Evolutionary conservation across 352 stramenopile species (phyloP).

Genomic region (Phytophthora constricta): DNA sequence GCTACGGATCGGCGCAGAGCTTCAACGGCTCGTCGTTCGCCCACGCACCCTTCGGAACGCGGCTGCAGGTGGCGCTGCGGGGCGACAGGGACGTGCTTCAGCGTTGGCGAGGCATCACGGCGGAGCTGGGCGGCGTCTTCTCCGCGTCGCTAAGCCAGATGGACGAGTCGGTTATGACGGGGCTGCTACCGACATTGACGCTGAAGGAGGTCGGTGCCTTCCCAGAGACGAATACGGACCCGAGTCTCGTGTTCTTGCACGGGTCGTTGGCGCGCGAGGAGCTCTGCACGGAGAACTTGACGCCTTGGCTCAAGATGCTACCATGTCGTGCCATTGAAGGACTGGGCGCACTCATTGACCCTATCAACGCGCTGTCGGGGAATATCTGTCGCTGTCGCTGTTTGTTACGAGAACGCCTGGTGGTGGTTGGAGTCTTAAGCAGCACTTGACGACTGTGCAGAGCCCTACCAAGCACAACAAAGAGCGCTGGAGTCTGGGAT

Average conservation of each 20-base stretch:
- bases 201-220: conserved; percentile 22
- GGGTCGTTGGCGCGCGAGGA: conserved; percentile 81
- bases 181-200: conserved; percentile 13
- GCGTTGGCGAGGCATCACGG: conserved; percentile 75
- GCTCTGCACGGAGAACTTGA: conserved; percentile 90
- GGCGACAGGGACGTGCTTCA: conserved; percentile 29
- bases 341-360: conserved; percentile 74
- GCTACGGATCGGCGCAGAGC: conserved; percentile 44
- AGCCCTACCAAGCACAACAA: conserved; percentile 28
- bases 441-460: conserved; percentile 72
- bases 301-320: conserved; percentile 89
- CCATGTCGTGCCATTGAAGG: conserved; percentile 72
- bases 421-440: conserved; percentile 47
- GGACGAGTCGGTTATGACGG: conserved; percentile 55
- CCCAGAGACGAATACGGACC: conserved; percentile 7
- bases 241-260: conserved; percentile 50
- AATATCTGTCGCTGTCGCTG: conserved; percentile 72
- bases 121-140: conserved; percentile 80
- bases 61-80: conserved; percentile 60
- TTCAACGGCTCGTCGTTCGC: conserved; percentile 19
- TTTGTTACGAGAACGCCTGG: conserved; percentile 37
- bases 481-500: conserved; percentile 47
- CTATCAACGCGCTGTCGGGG: conserved; percentile 75
- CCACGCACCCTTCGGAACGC: conserved; percentile 68
- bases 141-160: conserved; percentile 87